Conservation (phyloP, 805 yeast genomes). For the Candida yuanshanica region DNA sequence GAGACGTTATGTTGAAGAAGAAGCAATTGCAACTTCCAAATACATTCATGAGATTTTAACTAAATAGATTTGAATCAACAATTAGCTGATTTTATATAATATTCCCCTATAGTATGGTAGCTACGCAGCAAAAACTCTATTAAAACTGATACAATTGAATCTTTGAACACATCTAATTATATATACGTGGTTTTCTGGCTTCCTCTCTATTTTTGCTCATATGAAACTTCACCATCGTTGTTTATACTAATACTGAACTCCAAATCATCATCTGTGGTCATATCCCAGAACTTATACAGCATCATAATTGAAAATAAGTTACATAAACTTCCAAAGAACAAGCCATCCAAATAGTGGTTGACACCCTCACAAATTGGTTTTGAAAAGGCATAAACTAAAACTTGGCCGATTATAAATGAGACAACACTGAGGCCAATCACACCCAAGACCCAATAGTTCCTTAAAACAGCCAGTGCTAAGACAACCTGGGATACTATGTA, state of each 20-base stretch:
- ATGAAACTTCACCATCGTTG: constrained; percentile 33
- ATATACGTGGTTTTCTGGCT: background rate
- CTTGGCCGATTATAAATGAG: constrained; percentile 79
- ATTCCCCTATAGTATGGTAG: too few species aligned
- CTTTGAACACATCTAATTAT: too few species aligned
- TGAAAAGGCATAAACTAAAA: constrained; percentile 67
- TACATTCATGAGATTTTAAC: constrained; percentile 4
- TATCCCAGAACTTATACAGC: constrained; percentile 96
- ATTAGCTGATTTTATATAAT: too few species aligned
- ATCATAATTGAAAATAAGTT: constrained; percentile 84
- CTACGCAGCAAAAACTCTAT: too few species aligned
- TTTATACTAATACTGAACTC: constrained; percentile 74
- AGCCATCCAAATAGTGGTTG: constrained; percentile 86
- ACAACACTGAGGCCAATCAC: constrained; percentile 65
- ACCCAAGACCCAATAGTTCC: constrained; percentile 85
- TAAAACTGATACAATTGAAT: background rate
- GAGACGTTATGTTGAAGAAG: constrained; percentile 45
- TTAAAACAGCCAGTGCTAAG: constrained; percentile 60
- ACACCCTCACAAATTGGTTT: constrained; percentile 58
- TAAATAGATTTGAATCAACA: background rate
- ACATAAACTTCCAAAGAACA: constrained; percentile 77
- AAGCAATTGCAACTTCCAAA: constrained; percentile 39
- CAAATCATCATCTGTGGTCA: constrained; percentile 89
- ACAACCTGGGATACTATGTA: constrained; percentile 66
- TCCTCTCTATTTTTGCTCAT: constrained; percentile 4